Percentiles rank a stretch among this genome's conserved stretches.
Conservation (phyloP, 2,329 filamentous ascomycete species). For the Diaporthe vaccinii region DNA sequence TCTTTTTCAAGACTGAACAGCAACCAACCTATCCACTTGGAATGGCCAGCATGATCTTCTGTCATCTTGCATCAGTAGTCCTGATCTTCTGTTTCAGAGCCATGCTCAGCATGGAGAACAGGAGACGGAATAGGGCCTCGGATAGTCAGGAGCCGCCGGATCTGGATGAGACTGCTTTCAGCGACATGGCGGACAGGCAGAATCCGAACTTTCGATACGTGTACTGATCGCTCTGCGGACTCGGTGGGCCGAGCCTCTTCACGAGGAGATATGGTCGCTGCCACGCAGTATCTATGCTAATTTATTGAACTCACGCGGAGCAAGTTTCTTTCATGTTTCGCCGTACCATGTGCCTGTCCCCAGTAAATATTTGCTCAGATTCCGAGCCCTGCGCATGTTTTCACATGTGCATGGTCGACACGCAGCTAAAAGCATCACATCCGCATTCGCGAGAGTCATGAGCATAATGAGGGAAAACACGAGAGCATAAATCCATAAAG, state of each 20-base stretch:
- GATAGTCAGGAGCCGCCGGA: slow-evolving; percentile 35
- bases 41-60: slow-evolving; percentile 72
- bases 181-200: slow-evolving; percentile 58
- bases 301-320: not conserved
- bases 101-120: slow-evolving; percentile 66
- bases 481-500: too few species aligned
- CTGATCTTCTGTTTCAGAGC: slow-evolving; percentile 63
- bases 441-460: not conserved
- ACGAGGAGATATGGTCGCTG: not conserved
- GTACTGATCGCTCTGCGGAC: slow-evolving; percentile 46
- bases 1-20: slow-evolving; percentile 70
- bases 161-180: slow-evolving; percentile 56
- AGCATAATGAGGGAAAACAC: not conserved
- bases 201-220: slow-evolving; percentile 59
- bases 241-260: not conserved
- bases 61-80: slow-evolving; percentile 65
- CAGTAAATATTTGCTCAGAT: too few species aligned
- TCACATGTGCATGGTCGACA: too few species aligned
- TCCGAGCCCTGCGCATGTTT: too few species aligned
- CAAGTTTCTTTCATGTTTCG: not conserved
- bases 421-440: not conserved
- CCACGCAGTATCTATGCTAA: not conserved
- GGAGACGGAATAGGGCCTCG: slow-evolving; percentile 59
- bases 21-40: slow-evolving; percentile 72
- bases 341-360: not conserved